Conservation (phyloP, 179 eudicot genomes). For the Silene coronaria region DNA sequence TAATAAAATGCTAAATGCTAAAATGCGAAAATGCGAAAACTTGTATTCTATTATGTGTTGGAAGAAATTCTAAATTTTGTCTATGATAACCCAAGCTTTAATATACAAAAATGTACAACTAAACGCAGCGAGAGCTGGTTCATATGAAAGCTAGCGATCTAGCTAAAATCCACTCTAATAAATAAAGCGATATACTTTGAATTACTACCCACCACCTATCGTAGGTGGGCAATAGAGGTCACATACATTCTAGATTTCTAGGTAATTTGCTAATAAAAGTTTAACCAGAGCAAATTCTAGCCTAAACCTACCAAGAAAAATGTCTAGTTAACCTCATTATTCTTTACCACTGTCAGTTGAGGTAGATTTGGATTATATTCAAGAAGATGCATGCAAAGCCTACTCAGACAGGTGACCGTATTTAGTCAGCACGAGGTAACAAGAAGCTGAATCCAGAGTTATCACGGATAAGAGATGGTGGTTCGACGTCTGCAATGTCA, state of each 20-base stretch:
- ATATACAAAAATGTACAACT: conserved; percentile 4
- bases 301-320: not conserved
- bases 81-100: no score
- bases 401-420: conserved; percentile 1
- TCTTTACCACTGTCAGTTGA: not conserved
- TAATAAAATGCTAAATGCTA: no score
- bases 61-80: no score
- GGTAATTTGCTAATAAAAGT: conserved; percentile 12
- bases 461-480: conserved; percentile 59
- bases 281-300: conserved; percentile 1
- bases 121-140: not conserved
- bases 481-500: conserved; percentile 65
- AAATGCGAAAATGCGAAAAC: no score
- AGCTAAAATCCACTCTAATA: conserved; percentile 9
- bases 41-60: no score
- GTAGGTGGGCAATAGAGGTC: not conserved
- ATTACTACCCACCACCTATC: not conserved
- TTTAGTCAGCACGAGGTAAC: conserved; percentile 50
- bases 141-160: not conserved
- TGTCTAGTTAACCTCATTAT: not conserved
- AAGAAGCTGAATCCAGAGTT: conserved; percentile 69
- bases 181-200: conserved; percentile 13
- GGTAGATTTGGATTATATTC: not conserved
- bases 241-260: conserved; percentile 8
- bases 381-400: conserved; percentile 2